Percentiles rank a stretch among this genome's conserved stretches.
phyloP scores from a whole-genome alignment of 2,329 filamentous ascomycete genomes.

The Thielaviopsis ethacetica region DNA sequence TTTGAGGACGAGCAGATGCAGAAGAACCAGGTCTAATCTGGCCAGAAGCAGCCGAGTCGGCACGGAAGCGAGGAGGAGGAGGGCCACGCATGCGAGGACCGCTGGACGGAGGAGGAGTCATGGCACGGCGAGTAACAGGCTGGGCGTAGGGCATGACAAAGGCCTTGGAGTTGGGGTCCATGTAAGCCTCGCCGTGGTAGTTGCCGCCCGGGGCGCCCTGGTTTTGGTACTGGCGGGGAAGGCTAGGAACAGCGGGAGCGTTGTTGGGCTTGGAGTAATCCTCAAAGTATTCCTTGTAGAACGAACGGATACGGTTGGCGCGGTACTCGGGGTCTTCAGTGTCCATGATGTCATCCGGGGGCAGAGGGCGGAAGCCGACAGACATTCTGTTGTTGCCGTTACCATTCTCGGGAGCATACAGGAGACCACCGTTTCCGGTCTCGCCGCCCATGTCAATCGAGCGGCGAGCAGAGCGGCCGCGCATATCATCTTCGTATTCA shows the following conservation, averaged over 20 bases:
- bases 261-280: slow-evolving; percentile 40
- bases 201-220: slow-evolving; percentile 25
- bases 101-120: slow-evolving; percentile 70
- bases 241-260: slow-evolving; percentile 23
- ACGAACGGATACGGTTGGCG: slow-evolving; percentile 91
- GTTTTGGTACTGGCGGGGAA: slow-evolving; percentile 20
- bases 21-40: slow-evolving; percentile 42
- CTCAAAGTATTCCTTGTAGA: slow-evolving; percentile 99
- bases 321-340: slow-evolving; percentile 85
- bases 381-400: slow-evolving; percentile 44
- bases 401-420: slow-evolving; percentile 33
- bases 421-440: slow-evolving; percentile 19
- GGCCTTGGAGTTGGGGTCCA: slow-evolving; percentile 49
- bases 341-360: slow-evolving; percentile 62
- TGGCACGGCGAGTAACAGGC: slow-evolving; percentile 72
- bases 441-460: slow-evolving; percentile 15
- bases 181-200: slow-evolving; percentile 53
- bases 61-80: slow-evolving; percentile 21
- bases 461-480: slow-evolving; percentile 21
- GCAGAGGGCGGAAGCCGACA: slow-evolving; percentile 66
- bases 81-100: slow-evolving; percentile 28
- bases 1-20: slow-evolving; percentile 30
- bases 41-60: slow-evolving; percentile 6
- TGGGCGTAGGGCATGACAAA: slow-evolving; percentile 75
- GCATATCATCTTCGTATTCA: slow-evolving; percentile 17